These are phyloP conservation scores for Aeminium ludgeri DNA, from an alignment of 495 filamentous ascomycete species.

Conservation along the genomic window DNA sequence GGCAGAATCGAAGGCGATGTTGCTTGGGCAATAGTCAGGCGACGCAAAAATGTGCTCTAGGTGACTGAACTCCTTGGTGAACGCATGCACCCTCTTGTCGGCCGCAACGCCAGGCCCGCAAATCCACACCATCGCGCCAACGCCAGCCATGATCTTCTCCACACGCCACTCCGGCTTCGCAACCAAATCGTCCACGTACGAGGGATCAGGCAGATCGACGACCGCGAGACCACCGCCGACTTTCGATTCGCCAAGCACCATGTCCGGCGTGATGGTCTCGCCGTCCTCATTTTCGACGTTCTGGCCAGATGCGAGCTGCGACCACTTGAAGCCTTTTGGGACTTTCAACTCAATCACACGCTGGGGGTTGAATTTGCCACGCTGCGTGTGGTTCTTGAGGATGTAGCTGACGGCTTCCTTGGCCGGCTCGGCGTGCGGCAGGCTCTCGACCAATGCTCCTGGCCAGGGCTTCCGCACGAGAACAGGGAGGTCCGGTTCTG, in stretches of 20 bases:
- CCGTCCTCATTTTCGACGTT: conserved; percentile 37
- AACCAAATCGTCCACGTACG: conserved; percentile 52
- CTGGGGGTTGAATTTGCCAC: conserved; percentile 62
- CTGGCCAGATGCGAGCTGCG: conserved; percentile 32
- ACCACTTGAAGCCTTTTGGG: conserved; percentile 32
- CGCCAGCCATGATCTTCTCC: conserved; percentile 41
- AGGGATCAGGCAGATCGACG: conserved; percentile 52
- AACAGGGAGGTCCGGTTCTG: conserved; percentile 45
- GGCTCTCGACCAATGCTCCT: conserved; percentile 39
- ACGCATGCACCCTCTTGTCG: conserved; percentile 43
- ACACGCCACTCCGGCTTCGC: conserved; percentile 57
- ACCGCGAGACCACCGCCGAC: conserved; percentile 55
- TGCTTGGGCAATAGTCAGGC: conserved; percentile 52
- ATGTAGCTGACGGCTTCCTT: conserved; percentile 68
- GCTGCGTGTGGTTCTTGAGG: conserved; percentile 49
- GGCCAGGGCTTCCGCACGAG: conserved; percentile 73
- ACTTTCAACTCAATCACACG: conserved; percentile 47
- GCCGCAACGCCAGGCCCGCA: conserved; percentile 49
- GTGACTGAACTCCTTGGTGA: conserved; percentile 43
- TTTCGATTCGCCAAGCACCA: conserved; percentile 42
- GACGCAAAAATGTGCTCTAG: conserved; percentile 64
- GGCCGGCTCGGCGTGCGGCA: conserved; percentile 50
- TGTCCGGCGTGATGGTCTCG: conserved; percentile 43
- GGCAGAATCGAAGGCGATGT: conserved; percentile 45
- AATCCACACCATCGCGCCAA: conserved; percentile 66